Percentiles rank a stretch among this genome's conserved stretches.
Conservation (phyloP, 2,329 filamentous ascomycete species). For the Nemania bipapillata region DNA sequence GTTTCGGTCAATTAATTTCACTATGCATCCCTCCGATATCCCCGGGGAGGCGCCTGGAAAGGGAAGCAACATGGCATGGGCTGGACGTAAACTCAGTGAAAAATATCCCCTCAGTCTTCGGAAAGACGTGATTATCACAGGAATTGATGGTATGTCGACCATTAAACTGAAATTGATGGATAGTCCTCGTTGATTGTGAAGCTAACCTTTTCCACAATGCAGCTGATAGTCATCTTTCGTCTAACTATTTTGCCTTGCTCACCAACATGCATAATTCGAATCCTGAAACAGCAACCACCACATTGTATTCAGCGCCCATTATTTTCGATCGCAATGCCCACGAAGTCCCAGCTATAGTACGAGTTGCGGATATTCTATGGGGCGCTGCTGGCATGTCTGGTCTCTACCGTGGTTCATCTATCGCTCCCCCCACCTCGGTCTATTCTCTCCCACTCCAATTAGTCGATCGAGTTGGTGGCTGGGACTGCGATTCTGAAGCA, state of each 20-base stretch:
- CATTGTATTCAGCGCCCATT: conserved; percentile 75
- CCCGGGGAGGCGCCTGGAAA: conserved; percentile 77
- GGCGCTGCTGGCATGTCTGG: conserved; percentile 76
- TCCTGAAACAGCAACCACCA: conserved; percentile 69
- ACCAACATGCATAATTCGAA: conserved; percentile 70
- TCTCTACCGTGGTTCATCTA: conserved; percentile 70
- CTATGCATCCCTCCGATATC: conserved; percentile 73
- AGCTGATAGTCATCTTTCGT: conserved; percentile 77
- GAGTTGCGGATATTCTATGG: conserved; percentile 78
- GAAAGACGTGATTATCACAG: conserved; percentile 74
- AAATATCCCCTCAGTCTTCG: conserved; percentile 65
- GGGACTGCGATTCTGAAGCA: conserved; percentile 76
- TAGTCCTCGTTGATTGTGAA: not conserved
- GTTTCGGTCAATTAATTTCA: conserved; percentile 74
- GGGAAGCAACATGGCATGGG: conserved; percentile 79
- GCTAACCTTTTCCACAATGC: conserved; percentile 43
- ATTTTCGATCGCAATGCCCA: conserved; percentile 80
- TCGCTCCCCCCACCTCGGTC: conserved; percentile 77
- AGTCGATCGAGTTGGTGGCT: conserved; percentile 75
- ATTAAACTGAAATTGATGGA: not conserved
- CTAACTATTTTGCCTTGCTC: conserved; percentile 73
- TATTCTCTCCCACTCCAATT: conserved; percentile 76
- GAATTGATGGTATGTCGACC: conserved; percentile 73
- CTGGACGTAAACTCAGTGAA: conserved; percentile 71
- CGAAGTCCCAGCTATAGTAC: conserved; percentile 72